These are phyloP conservation scores for Penicillium waksmanii DNA, from an alignment of 495 filamentous ascomycete genomes.

Conservation along the genomic window DNA sequence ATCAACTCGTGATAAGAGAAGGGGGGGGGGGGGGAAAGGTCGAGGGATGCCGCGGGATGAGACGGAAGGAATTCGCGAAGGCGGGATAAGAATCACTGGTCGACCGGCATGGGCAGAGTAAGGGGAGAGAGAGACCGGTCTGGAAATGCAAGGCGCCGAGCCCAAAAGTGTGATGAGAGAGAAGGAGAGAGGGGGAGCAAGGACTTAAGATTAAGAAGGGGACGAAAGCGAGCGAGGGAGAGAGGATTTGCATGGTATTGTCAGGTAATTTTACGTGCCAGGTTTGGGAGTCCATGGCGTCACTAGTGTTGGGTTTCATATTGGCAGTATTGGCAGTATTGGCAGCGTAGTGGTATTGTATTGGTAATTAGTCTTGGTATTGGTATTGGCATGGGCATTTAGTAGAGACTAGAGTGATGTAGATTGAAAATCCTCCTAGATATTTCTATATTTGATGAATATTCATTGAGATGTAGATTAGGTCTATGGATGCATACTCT, in stretches of 20 bases:
- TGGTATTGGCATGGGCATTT: background rate
- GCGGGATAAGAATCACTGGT: constrained; percentile 31
- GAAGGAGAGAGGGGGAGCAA: constrained; percentile 13
- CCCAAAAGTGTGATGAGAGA: constrained; percentile 22
- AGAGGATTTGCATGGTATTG: constrained; percentile 16
- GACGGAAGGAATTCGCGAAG: constrained; percentile 26
- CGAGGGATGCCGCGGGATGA: constrained; percentile 29
- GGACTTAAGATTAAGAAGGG: constrained; percentile 19
- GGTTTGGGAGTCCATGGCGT: constrained; percentile 32
- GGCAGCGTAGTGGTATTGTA: background rate
- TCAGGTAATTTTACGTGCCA: constrained; percentile 20
- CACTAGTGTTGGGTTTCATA: constrained; percentile 16
- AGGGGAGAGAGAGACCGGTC: constrained; percentile 26
- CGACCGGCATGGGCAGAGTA: constrained; percentile 33
- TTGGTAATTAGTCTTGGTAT: no score
- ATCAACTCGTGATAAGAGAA: constrained; percentile 27
- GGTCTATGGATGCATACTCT: no score
- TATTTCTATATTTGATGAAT: no score
- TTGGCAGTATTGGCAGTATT: background rate
- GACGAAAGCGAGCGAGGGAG: constrained; percentile 17
- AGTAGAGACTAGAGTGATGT: no score
- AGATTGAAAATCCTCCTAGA: no score
- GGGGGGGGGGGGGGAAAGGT: constrained; percentile 22
- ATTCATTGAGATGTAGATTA: no score
- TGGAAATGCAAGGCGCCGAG: constrained; percentile 30